A percentile compares a stretch with the other conserved stretches of the same genome.
Conservation (phyloP, 1,284 basidiomycete genomes). For the Wallemia hederae region DNA sequence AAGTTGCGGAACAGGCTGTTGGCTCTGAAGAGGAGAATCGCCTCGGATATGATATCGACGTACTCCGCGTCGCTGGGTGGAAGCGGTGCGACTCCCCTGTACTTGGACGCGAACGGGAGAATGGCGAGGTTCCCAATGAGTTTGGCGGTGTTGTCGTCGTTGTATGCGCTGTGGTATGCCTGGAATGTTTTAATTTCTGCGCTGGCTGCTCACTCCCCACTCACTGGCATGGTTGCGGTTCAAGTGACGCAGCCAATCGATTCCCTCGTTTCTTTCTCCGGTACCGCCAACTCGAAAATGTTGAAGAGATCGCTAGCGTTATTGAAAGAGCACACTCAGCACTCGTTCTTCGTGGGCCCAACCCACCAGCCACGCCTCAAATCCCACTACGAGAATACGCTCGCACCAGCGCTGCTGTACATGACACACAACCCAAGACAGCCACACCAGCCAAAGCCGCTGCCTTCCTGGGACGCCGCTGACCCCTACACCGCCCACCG, state of each 20-base stretch:
- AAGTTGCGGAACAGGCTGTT: slow-evolving; percentile 99
- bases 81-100: slow-evolving; percentile 63
- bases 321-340: slow-evolving; percentile 2
- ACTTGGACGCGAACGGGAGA: slow-evolving; percentile 66
- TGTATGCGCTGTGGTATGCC: slow-evolving; percentile 92
- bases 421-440: slow-evolving; percentile 61
- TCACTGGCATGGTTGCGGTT: not conserved
- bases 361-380: slow-evolving; percentile 45
- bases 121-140: slow-evolving; percentile 71
- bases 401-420: slow-evolving; percentile 73
- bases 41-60: slow-evolving; percentile 83
- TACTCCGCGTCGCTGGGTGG: slow-evolving; percentile 37
- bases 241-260: not conserved
- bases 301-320: slow-evolving; percentile 1
- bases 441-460: slow-evolving; percentile 20
- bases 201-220: not conserved
- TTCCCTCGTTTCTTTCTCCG: not conserved
- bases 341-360: slow-evolving; percentile 15
- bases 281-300: not conserved
- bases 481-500: slow-evolving; percentile 53
- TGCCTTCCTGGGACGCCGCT: slow-evolving; percentile 39
- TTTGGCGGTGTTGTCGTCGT: slow-evolving; percentile 51
- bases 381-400: slow-evolving; percentile 56
- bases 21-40: slow-evolving; percentile 86
- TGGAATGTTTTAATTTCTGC: slow-evolving; percentile 13